Conservation (phyloP, 768 basidiomycete genomes). For the Asterophora lycoperdoides region DNA sequence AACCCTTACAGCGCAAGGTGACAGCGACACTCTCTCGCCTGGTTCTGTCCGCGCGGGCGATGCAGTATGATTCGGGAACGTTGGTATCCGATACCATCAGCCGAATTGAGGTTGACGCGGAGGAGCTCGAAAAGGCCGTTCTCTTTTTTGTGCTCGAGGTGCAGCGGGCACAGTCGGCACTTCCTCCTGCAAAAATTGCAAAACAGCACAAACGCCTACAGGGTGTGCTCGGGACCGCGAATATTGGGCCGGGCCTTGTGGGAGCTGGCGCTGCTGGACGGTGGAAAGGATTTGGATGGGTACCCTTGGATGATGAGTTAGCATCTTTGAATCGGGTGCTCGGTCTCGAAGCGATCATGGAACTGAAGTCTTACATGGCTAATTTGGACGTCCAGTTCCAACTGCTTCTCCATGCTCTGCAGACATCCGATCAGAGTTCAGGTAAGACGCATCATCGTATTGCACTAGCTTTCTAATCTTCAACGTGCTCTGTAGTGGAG, state of each 20-base stretch:
- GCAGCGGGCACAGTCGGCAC: slow-evolving; percentile 45
- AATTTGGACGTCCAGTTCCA: slow-evolving; percentile 50
- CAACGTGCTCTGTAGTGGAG: slow-evolving; percentile 27
- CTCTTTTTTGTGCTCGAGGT: slow-evolving; percentile 65
- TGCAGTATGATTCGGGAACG: slow-evolving; percentile 73
- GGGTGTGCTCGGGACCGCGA: slow-evolving; percentile 56
- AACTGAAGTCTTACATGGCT: slow-evolving; percentile 44
- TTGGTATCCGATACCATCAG: slow-evolving; percentile 57
- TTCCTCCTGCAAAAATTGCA: slow-evolving; percentile 24
- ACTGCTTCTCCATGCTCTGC: slow-evolving; percentile 31
- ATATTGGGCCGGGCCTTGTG: slow-evolving; percentile 73
- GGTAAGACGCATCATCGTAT: slow-evolving; percentile 25
- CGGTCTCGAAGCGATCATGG: slow-evolving; percentile 47
- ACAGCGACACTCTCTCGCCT: slow-evolving; percentile 87
- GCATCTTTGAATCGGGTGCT: slow-evolving; percentile 46
- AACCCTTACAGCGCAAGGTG: slow-evolving; percentile 79
- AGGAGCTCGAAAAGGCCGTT: slow-evolving; percentile 71
- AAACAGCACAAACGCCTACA: slow-evolving; percentile 50
- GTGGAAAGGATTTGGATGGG: slow-evolving; percentile 88
- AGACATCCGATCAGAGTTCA: slow-evolving; percentile 30
- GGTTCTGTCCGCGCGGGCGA: slow-evolving; percentile 86
- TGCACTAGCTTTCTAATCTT: not conserved
- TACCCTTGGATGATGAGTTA: slow-evolving; percentile 48
- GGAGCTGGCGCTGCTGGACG: slow-evolving; percentile 72
- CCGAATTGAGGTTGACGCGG: slow-evolving; percentile 72